Evolutionary conservation across 805 yeast genomes (phyloP).

Genomic region (Hanseniaspora lindneri): DNA sequence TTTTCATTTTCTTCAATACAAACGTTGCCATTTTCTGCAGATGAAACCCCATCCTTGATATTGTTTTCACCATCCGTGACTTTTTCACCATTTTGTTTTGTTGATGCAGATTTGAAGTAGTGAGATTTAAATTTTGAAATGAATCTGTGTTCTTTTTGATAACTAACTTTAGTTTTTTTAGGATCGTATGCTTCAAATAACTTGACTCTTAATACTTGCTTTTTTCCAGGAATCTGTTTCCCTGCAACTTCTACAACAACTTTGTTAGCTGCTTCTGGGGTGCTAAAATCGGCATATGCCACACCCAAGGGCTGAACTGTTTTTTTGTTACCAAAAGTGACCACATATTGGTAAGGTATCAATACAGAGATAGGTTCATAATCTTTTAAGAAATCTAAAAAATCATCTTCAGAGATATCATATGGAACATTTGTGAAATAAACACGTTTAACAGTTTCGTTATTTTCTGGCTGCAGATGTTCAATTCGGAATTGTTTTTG

Average conservation of each 20-base stretch:
- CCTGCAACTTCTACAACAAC: conserved; percentile 37
- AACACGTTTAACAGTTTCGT: conserved; percentile 30
- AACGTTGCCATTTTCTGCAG: no score
- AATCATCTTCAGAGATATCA: conserved; percentile 42
- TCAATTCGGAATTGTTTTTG: background rate
- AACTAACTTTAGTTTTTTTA: background rate
- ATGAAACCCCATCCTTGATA: no score
- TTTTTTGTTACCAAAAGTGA: conserved; percentile 31
- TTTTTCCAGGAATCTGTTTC: background rate
- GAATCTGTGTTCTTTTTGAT: background rate
- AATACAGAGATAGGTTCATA: conserved; percentile 36
- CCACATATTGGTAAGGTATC: conserved; percentile 44
- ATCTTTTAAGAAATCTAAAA: conserved; percentile 35
- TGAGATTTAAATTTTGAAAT: conserved; percentile 5
- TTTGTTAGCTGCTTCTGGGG: conserved; percentile 46
- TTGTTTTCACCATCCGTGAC: no score
- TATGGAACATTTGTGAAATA: conserved; percentile 45
- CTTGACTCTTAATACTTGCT: background rate
- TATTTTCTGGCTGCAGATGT: background rate
- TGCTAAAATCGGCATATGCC: conserved; percentile 74
- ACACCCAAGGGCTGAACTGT: conserved; percentile 45
- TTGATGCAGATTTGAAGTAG: background rate
- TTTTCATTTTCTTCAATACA: background rate
- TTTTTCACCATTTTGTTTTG: no score
- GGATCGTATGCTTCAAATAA: conserved; percentile 15